Evolutionary conservation across 305 asterid species (phyloP), one percentile per base, ranked within the genome.

Genomic region (Petunia hybrid): DNA sequence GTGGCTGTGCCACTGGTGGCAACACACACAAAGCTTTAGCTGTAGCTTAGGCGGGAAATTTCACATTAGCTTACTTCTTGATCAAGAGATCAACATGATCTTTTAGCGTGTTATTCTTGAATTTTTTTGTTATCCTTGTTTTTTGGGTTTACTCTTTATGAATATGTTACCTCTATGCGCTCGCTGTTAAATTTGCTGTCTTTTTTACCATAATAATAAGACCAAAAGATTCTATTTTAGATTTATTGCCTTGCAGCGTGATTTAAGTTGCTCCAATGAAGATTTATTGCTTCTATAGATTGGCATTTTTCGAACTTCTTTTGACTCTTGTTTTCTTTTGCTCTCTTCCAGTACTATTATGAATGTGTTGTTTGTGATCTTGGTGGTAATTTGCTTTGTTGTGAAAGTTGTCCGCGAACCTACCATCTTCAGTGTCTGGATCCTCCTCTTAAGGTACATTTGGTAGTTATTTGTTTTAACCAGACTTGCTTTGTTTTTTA

Each of bases 341-440:
- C 51, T 77, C 67, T 78, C 73, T 61, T 83, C 83, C 97, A 95
- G 99, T 90, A 92, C 87, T 93, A 88, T 85, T 95, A 89, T 89
- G 97, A 92, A 89, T 95, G 99, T 68, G 95, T 84, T 83, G 84
- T 91, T 77, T 92, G 97, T 85, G 93, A 89, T 80, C 88, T 89
- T 83, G 92, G 94, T 78, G 97, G 97, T 59, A 75, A 87, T 83
- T 87, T 92, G 87, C 90, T 91, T 67, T 88, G 92, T 45, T 86
- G 91, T 81, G 94, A 87, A 82, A 83, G 87, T 77, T 92, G 97
- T 84, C 89, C 93, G 35, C 84, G 89, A 68, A 85, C 90, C 66
- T 92, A 85, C 84, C 95, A 92, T 83, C 77, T 90, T 67, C 85
- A 84, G 69, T 92, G 97, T 85, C 85, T 92, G 73, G 91, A 92